Percentiles rank a stretch among this genome's conserved stretches.
Conservation (phyloP, 306 rosid species). For the Inga laurina region DNA sequence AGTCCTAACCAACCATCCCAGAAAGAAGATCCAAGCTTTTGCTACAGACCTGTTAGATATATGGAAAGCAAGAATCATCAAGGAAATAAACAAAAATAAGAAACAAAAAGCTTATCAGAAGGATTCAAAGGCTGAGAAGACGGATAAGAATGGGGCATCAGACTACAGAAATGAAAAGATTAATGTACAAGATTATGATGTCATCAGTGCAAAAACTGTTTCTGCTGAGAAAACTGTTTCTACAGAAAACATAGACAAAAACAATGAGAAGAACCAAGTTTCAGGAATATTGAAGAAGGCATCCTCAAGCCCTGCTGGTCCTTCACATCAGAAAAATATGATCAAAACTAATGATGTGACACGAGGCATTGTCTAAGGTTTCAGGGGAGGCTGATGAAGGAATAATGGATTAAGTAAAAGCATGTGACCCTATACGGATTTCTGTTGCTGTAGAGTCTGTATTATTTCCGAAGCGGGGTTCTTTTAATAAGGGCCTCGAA, state of each 20-base stretch:
- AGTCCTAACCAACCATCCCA: slow-evolving; percentile 81
- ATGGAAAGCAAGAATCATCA: too few relatives aligned
- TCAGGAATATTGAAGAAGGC: slow-evolving; percentile 49
- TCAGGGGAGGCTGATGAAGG: slow-evolving; percentile 70
- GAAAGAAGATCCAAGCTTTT: neutral
- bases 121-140: too few relatives aligned
- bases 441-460: slow-evolving; percentile 86
- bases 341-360: slow-evolving; percentile 62
- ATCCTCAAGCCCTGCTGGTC: slow-evolving; percentile 39
- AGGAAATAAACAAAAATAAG: too few relatives aligned
- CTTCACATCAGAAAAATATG: slow-evolving; percentile 76
- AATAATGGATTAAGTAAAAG: slow-evolving; percentile 51
- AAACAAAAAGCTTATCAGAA: too few relatives aligned
- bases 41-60: too few relatives aligned
- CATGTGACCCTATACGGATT: slow-evolving; percentile 79
- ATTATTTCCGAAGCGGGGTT: slow-evolving; percentile 86
- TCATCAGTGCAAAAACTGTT: slow-evolving; percentile 32
- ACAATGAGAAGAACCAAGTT: slow-evolving; percentile 42
- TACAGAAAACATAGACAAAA: slow-evolving; percentile 55
- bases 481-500: slow-evolving; percentile 18
- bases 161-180: too few relatives aligned
- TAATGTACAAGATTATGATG: slow-evolving; percentile 3
- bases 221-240: slow-evolving; percentile 49
- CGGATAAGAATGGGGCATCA: too few relatives aligned
- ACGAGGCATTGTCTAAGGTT: slow-evolving; percentile 75